Base-by-base conservation (phyloP, 202 grass and related monocot species). In the Zoysia matrella region DNA sequence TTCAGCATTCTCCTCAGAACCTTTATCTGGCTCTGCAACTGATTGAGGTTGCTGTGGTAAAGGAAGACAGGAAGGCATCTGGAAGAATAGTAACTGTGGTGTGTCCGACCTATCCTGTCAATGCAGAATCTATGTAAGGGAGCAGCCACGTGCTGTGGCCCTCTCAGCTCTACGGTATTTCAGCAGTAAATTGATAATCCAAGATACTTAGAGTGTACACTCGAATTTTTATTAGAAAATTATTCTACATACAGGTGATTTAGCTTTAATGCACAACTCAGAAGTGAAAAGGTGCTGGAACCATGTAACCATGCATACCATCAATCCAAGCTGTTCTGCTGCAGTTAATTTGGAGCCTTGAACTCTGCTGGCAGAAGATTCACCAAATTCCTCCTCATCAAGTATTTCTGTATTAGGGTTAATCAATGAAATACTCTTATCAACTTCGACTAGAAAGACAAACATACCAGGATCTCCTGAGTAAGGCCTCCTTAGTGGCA, bases 331-430 rank as follows among this genome's bases (percentile, higher is more conserved):
- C 74, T 97, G 81, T 71, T 71, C 73, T 14, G 91, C 80, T 73
- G 86, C 65, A 0, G 84, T 86, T 64, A 90, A 75, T 83, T 88
- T 40, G 42, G 66, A 63, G 80, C 82, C 75, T 15, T 65, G 63
- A 30, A 16, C 43, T 63, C 36, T 81, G 71, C 44, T 88, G 78
- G 61, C 71, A 87, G 86, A 78, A 74, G 82, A 73, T 80, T 89
- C 86, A 71, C 84, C 86, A 90, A 94, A 91, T 63, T 97, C 94
- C 75, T 94, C 80, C 71, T 86, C 85, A 16, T 97, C 80, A 76
- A 97, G 85, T 73, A 94, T 90, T 86, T 94, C 94, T 97, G 76
- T 61, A 79, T 69, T 3, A 68, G 39, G 36, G 9, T 60, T 1
- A 14, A 45, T 60, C 52, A 50, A 63, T 55, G 43, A 71, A 75